Conservation (phyloP, 192 early-diverging fungal species). For the Jimgerdemannia flammicorona region DNA sequence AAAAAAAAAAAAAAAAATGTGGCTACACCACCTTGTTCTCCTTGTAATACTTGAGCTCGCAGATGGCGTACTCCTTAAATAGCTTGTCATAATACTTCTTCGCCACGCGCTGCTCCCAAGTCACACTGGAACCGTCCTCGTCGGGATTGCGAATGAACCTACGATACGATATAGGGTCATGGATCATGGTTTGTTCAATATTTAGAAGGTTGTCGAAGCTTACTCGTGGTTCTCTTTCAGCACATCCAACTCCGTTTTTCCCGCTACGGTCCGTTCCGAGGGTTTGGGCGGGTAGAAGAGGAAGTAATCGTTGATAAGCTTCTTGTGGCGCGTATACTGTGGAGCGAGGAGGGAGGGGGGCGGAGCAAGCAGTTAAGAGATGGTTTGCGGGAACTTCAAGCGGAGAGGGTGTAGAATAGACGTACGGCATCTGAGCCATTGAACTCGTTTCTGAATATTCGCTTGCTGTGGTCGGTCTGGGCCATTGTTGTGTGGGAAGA, state of each 20-base stretch:
- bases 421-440: slow-evolving; percentile 41
- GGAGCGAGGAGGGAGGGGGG: neutral
- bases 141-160: slow-evolving; percentile 62
- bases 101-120: slow-evolving; percentile 75
- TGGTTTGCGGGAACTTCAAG: neutral
- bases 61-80: slow-evolving; percentile 81
- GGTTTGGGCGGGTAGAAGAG: slow-evolving; percentile 27
- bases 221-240: slow-evolving; percentile 69
- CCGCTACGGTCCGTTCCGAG: neutral
- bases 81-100: slow-evolving; percentile 85
- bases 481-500: neutral
- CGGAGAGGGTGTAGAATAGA: neutral
- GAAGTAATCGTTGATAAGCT: slow-evolving; percentile 55
- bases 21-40: slow-evolving; percentile 52
- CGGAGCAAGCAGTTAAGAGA: neutral
- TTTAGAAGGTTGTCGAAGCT: slow-evolving; percentile 4
- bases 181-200: neutral
- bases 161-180: neutral
- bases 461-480: slow-evolving; percentile 17
- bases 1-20: too few relatives aligned
- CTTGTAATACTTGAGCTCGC: slow-evolving; percentile 69
- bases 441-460: slow-evolving; percentile 35
- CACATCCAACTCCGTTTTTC: slow-evolving; percentile 63
- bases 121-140: slow-evolving; percentile 37
- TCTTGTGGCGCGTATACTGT: slow-evolving; percentile 54